These are phyloP conservation scores for Gossypium trilobum DNA, from an alignment of 441 rosid species.

Conservation along the genomic window DNA sequence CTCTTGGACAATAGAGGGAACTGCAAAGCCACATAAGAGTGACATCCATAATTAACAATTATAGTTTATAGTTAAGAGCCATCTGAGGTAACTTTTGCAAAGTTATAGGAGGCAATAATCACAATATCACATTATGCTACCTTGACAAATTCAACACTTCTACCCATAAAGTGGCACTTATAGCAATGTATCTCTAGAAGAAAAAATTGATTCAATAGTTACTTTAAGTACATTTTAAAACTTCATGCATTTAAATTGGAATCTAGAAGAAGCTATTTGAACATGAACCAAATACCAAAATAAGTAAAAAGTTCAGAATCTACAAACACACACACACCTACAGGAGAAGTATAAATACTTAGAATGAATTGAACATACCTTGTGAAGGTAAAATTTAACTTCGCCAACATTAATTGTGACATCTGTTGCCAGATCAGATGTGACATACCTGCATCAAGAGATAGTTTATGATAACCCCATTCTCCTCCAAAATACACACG, in stretches of 20 bases:
- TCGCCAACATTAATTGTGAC: constrained; percentile 61
- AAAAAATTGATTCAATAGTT: no score
- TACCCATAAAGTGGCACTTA: no score
- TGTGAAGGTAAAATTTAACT: constrained; percentile 75
- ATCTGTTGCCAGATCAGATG: constrained; percentile 72
- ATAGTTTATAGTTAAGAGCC: background rate
- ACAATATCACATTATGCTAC: no score
- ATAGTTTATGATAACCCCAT: constrained; percentile 8
- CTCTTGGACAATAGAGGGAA: constrained; percentile 91
- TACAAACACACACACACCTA: background rate
- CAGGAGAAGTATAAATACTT: background rate
- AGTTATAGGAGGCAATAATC: no score
- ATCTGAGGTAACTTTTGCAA: no score
- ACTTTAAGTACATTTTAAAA: no score
- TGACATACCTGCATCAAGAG: constrained; percentile 47
- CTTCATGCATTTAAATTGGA: background rate
- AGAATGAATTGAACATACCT: constrained; percentile 36
- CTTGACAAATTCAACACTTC: no score
- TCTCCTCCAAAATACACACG: background rate
- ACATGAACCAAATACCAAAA: background rate
- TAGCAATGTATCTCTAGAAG: no score
- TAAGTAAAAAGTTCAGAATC: background rate
- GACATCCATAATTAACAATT: constrained; percentile 6
- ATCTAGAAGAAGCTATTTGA: background rate
- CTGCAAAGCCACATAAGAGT: constrained; percentile 33